Evolutionary conservation across 129 eudicot genomes (phyloP).

Genomic region (Flaveria linearis): DNA sequence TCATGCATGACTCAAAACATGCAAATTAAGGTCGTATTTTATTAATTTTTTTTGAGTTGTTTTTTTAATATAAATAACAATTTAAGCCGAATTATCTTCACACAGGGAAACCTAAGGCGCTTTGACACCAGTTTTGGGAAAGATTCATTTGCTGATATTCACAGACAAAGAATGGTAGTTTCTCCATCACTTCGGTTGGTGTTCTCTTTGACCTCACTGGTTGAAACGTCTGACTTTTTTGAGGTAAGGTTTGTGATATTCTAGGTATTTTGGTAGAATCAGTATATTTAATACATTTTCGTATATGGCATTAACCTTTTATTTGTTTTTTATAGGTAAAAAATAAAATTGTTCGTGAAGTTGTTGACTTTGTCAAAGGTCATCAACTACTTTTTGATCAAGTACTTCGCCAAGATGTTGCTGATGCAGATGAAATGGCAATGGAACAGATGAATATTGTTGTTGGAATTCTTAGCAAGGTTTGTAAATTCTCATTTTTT

Average conservation of each 20-base stretch:
- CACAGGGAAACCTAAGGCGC: conserved; percentile 68
- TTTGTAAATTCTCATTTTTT: conserved; percentile 25
- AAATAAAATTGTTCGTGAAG: conserved; percentile 94
- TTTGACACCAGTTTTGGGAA: conserved; percentile 53
- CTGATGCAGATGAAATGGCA: conserved; percentile 69
- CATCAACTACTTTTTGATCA: conserved; percentile 80
- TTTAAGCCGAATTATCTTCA: background rate
- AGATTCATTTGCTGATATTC: conserved; percentile 53
- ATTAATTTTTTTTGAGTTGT: background rate
- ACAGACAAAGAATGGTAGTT: conserved; percentile 67
- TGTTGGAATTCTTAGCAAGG: conserved; percentile 94
- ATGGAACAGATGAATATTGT: conserved; percentile 91
- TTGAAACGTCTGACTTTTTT: conserved; percentile 75
- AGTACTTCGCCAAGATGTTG: conserved; percentile 69
- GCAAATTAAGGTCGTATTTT: conserved; percentile 69
- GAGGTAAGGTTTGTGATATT: conserved; percentile 51
- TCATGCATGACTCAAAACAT: conserved; percentile 75
- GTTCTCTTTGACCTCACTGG: conserved; percentile 84
- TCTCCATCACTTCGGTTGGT: conserved; percentile 85
- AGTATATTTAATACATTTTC: background rate
- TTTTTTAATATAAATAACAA: background rate
- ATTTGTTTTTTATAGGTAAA: conserved; percentile 56
- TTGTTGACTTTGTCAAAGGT: conserved; percentile 76
- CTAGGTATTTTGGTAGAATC: conserved; percentile 1
- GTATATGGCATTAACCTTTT: background rate